These are phyloP conservation scores for Phalaenopsis aphrodite DNA, from an alignment of 106 monocot species.

Conservation along the genomic window DNA sequence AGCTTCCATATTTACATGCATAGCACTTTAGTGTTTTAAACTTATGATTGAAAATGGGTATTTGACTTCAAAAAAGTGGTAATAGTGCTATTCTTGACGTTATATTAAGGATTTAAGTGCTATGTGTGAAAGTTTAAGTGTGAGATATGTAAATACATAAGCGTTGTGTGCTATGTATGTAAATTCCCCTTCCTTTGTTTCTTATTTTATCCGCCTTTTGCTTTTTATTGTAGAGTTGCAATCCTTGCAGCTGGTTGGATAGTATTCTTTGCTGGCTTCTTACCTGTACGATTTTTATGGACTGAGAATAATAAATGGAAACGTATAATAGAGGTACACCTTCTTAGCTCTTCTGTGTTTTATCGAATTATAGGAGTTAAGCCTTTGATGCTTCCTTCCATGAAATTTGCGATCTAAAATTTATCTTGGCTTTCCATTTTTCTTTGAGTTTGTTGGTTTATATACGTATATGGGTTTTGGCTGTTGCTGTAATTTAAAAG, in stretches of 20 bases:
- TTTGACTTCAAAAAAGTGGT: too few relatives aligned
- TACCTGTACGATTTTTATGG: conserved; percentile 74
- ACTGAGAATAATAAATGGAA: conserved; percentile 49
- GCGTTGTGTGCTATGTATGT: too few relatives aligned
- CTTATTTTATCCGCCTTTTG: conserved; percentile 5
- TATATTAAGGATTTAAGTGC: too few relatives aligned
- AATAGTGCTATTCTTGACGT: too few relatives aligned
- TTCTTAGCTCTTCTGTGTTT: not conserved
- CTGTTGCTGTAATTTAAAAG: not conserved
- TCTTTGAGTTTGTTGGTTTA: not conserved
- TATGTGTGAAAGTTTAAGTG: too few relatives aligned
- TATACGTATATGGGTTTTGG: not conserved
- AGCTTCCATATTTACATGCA: too few relatives aligned
- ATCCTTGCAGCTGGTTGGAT: conserved; percentile 73
- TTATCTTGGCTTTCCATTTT: too few relatives aligned
- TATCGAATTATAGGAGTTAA: not conserved
- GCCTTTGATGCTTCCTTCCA: too few relatives aligned
- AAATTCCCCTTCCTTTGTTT: not conserved
- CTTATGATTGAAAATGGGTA: too few relatives aligned
- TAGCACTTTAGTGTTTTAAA: too few relatives aligned
- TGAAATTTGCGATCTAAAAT: too few relatives aligned
- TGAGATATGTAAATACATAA: too few relatives aligned
- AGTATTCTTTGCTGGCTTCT: conserved; percentile 65
- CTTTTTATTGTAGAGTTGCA: conserved; percentile 40
- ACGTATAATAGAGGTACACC: conserved; percentile 57